These are phyloP conservation scores for Myriosclerotinia duriaeana DNA, from an alignment of 2,329 filamentous ascomycete genomes.

Conservation along the genomic window DNA sequence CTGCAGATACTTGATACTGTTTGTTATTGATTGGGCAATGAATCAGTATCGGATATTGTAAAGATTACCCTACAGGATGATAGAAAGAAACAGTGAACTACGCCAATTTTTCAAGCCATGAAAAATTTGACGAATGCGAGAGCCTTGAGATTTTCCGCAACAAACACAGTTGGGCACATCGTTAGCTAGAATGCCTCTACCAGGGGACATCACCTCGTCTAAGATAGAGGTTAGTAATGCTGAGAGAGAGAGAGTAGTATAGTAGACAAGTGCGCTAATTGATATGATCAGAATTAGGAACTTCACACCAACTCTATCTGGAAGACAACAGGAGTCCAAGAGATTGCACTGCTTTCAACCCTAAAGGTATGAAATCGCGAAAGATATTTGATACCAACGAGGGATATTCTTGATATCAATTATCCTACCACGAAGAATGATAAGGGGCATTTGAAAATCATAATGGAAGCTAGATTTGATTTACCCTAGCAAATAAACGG, in stretches of 20 bases:
- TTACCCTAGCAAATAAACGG: no score
- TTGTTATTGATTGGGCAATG: background rate
- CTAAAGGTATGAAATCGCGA: no score
- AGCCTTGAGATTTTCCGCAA: conserved; percentile 2
- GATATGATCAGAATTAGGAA: background rate
- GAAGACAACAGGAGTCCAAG: background rate
- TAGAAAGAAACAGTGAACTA: conserved; percentile 9
- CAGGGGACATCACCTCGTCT: conserved; percentile 3
- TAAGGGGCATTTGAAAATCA: no score
- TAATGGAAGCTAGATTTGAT: no score
- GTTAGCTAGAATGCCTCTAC: background rate
- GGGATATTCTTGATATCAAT: no score
- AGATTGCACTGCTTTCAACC: conserved; percentile 3
- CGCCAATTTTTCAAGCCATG: background rate
- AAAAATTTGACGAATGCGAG: conserved; percentile 3
- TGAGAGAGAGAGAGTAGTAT: background rate
- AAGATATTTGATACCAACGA: no score
- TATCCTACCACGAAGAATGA: no score
- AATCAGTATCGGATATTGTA: conserved; percentile 2
- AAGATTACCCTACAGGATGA: conserved; percentile 11
- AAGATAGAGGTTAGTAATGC: conserved; percentile 3
- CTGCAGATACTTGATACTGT: conserved; percentile 12
- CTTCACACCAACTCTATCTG: conserved; percentile 11
- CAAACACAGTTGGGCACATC: background rate
- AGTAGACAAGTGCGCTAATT: background rate